These are phyloP conservation scores for Triglochin maritima DNA, from an alignment of 106 monocot species.

Conservation along the genomic window DNA sequence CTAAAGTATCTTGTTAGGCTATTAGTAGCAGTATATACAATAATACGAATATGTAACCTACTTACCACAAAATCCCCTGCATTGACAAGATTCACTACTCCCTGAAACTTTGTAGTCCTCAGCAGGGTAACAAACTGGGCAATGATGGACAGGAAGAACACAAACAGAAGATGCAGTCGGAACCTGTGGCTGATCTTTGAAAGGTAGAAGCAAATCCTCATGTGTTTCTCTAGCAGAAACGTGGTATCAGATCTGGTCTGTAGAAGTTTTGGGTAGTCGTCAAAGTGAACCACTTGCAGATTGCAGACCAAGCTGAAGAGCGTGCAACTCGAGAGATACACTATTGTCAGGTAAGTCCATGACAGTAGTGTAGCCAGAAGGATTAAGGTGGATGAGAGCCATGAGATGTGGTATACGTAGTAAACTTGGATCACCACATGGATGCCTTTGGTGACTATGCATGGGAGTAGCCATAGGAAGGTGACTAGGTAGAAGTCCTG, in stretches of 20 bases:
- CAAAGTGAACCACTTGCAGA: constrained; percentile 82
- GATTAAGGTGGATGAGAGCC: constrained; percentile 35
- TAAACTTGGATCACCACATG: constrained; percentile 40
- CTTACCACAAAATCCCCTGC: constrained; percentile 73
- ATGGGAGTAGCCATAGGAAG: constrained; percentile 62
- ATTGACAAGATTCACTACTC: constrained; percentile 49
- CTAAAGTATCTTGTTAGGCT: no score
- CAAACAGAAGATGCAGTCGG: constrained; percentile 50
- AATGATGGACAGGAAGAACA: constrained; percentile 45
- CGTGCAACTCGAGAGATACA: constrained; percentile 52
- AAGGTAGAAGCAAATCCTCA: constrained; percentile 51
- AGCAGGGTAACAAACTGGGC: constrained; percentile 57
- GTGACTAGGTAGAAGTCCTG: constrained; percentile 51
- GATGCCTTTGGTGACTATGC: constrained; percentile 42
- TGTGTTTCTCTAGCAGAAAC: constrained; percentile 64
- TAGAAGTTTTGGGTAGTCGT: constrained; percentile 52
- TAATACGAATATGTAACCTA: background rate
- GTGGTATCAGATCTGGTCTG: constrained; percentile 40
- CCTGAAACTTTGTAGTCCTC: constrained; percentile 46
- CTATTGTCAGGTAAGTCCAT: constrained; percentile 61
- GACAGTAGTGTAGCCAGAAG: constrained; percentile 47
- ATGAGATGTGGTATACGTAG: constrained; percentile 28
- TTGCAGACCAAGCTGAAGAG: constrained; percentile 76
- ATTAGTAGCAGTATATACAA: background rate
- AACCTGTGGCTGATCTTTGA: constrained; percentile 93